Conservation (phyloP, 2,329 filamentous ascomycete genomes). For the Thelonectria discophora region DNA sequence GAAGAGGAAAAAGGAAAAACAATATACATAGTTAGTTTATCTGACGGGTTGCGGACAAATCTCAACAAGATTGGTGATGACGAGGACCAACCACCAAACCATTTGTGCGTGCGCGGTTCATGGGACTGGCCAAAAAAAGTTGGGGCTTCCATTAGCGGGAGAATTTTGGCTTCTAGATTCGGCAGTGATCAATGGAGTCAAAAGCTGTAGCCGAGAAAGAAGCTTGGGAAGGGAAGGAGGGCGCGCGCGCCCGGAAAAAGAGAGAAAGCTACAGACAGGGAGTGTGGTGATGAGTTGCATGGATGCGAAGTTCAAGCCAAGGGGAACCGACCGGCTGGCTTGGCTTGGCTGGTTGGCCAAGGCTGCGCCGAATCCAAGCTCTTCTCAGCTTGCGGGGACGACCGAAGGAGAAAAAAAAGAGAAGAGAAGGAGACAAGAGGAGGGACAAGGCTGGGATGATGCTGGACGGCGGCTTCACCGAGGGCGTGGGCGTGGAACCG, state of each 20-base stretch:
- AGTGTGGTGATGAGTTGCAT: not conserved
- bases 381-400: conserved; percentile 22
- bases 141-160: conserved; percentile 1
- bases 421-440: not conserved
- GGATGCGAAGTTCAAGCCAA: conserved; percentile 9
- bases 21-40: conserved; percentile 10
- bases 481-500: conserved; percentile 44
- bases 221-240: conserved; percentile 21
- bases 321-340: conserved; percentile 25
- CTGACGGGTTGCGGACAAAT: conserved; percentile 21
- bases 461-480: conserved; percentile 40
- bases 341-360: conserved; percentile 18
- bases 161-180: conserved; percentile 30
- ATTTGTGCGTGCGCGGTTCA: too few relatives aligned
- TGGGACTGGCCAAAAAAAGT: too few relatives aligned
- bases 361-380: conserved; percentile 20
- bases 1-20: not conserved
- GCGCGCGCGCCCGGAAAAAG: conserved; percentile 12
- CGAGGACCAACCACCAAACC: not conserved
- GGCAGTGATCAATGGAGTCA: conserved; percentile 19
- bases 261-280: conserved; percentile 19
- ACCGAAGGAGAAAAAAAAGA: not conserved
- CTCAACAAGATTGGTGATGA: conserved; percentile 1
- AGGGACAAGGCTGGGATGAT: conserved; percentile 25
- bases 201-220: conserved; percentile 20